Evolutionary conservation across 805 yeast genomes (phyloP), one percentile per base, ranked within the genome.

Genomic region (Wickerhamomyces mucosus): DNA sequence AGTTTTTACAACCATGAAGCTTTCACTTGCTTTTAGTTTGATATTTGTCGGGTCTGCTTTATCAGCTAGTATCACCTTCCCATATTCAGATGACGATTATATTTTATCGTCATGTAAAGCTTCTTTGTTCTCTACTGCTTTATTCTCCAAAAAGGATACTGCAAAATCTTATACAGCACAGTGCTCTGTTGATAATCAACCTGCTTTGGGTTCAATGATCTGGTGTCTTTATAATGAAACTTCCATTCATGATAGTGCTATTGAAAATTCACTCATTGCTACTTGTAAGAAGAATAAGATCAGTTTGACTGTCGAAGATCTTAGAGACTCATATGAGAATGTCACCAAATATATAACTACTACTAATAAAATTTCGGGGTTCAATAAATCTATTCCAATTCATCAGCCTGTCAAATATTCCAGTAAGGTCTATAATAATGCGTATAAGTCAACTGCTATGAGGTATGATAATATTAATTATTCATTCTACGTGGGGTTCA

Each of bases 401-500:
- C 34, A 57, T 36, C 45, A 44, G 32, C 74, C 74, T 11, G 61
- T 62, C 12, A 37, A 46, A 23, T 42, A 58, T 28, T 34, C 45
- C 11, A 39, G 56, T 24, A 44, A 46, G 27, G 28, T 29, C 6
- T 59, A 57, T 39, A 13, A 27, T 2, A 41, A 43, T 12, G 45
- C 49, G 13, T 55, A 45, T 36, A 16, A 21, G 3, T 46, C 61
- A 8, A 39, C 43, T 25, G 37, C 41, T 15, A 34, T 39, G 21
- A 55, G 67, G 45, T 61, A 37, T 29, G 46, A 50, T 12, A 65
- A 62, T 36, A 28, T 49, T 6, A 61, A 59, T 33, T 53, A 54
- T 15, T 67, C 76, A 3, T 58, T 69, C 18, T 59, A 53, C 36
- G 52, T 65, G 44, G 78, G 71, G 26, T 53, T 62, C 11, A 72